These are phyloP conservation scores for Paramecium pentaurelia DNA, from an alignment of 73 alveolate genomes.

Conservation along the genomic window DNA sequence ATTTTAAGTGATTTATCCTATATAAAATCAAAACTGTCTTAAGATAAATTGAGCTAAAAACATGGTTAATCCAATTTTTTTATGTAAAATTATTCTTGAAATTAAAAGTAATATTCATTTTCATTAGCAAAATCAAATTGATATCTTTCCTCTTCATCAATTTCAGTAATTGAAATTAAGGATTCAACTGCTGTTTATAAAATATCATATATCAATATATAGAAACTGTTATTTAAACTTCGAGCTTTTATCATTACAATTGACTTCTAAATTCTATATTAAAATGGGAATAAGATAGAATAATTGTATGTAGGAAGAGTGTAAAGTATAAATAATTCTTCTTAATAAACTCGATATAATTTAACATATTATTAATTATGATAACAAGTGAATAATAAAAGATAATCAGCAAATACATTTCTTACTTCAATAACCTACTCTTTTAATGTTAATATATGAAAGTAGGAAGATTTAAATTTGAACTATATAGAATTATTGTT, in stretches of 20 bases:
- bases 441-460: not conserved
- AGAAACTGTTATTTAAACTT: not conserved
- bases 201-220: not conserved
- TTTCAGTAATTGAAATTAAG: not conserved
- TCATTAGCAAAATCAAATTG: not conserved
- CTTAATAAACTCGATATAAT: not conserved
- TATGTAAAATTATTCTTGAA: not conserved
- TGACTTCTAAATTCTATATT: not conserved
- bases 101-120: not conserved
- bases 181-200: not conserved
- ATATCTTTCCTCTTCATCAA: not conserved
- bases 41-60: not conserved
- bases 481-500: not conserved
- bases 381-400: not conserved
- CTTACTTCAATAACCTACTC: not conserved
- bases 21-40: not conserved
- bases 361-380: not conserved
- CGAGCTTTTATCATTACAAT: not conserved
- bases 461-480: not conserved
- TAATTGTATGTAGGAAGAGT: not conserved
- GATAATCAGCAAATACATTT: not conserved
- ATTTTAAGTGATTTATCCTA: not conserved
- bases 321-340: not conserved
- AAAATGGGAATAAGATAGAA: not conserved
- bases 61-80: not conserved